Conservation (phyloP, 306 rosid genomes). For the Macrotyloma uniflorum region DNA sequence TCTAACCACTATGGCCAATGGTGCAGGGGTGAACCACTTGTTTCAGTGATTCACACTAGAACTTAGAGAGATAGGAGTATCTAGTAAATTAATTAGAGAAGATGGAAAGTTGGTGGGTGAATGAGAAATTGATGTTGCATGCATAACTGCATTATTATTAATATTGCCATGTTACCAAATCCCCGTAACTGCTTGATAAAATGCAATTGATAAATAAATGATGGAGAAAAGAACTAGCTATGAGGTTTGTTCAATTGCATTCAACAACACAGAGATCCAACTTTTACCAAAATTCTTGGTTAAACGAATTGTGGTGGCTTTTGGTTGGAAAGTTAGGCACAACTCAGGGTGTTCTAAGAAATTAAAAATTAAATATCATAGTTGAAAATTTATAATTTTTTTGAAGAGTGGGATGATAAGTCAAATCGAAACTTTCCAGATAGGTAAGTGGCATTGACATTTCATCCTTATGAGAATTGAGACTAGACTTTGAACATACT, state of each 20-base stretch:
- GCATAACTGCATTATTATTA: background rate
- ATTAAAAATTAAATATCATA: too few relatives aligned
- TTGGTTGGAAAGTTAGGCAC: slow-evolving; percentile 16
- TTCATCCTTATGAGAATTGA: background rate
- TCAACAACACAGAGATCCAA: background rate
- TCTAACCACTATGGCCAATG: too few relatives aligned
- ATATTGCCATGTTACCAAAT: slow-evolving; percentile 20
- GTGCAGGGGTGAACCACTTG: too few relatives aligned
- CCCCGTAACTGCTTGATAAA: slow-evolving; percentile 12
- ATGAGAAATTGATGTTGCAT: slow-evolving; percentile 19
- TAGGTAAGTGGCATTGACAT: slow-evolving; percentile 21
- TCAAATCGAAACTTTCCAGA: background rate
- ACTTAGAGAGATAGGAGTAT: too few relatives aligned
- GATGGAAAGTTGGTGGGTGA: slow-evolving; percentile 31
- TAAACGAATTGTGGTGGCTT: background rate
- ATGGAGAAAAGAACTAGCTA: background rate
- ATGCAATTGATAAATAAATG: background rate
- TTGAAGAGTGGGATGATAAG: background rate
- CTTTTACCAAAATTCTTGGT: slow-evolving; percentile 1
- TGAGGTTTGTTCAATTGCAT: slow-evolving; percentile 1
- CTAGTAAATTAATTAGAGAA: background rate
- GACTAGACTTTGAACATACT: background rate
- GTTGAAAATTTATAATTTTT: too few relatives aligned
- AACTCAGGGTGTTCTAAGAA: background rate
- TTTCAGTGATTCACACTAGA: too few relatives aligned